Evolutionary conservation across 495 filamentous ascomycete genomes (phyloP).

Genomic region (Amphirosellinia nigrospora): DNA sequence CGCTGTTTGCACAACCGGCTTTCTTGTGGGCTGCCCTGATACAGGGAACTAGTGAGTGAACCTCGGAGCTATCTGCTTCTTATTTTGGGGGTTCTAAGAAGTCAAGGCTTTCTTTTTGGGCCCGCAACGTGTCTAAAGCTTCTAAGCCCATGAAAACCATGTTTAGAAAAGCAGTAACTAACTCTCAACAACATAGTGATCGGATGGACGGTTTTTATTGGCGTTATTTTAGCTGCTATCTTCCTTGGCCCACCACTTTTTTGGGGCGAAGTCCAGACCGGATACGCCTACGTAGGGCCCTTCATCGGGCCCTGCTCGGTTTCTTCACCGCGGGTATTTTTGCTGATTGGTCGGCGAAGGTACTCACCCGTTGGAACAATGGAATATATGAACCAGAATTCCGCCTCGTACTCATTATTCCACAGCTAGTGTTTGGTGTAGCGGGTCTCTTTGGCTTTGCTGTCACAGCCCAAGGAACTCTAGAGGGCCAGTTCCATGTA

Average conservation of each 20-base stretch:
- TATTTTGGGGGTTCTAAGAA: background rate
- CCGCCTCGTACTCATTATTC: slow-evolving; percentile 78
- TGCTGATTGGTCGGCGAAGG: slow-evolving; percentile 72
- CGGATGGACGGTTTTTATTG: slow-evolving; percentile 95
- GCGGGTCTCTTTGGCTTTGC: slow-evolving; percentile 87
- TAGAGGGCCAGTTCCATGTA: slow-evolving; percentile 57
- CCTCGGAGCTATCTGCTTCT: background rate
- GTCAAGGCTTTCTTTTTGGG: background rate
- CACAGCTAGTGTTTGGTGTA: slow-evolving; percentile 77
- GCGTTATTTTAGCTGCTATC: slow-evolving; percentile 81
- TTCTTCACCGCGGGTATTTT: slow-evolving; percentile 75
- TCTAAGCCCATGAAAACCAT: background rate
- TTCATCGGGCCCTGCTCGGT: slow-evolving; percentile 81
- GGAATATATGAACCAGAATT: slow-evolving; percentile 94
- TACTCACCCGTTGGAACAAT: slow-evolving; percentile 73
- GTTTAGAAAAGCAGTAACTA: background rate
- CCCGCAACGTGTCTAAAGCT: background rate
- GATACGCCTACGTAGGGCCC: slow-evolving; percentile 87
- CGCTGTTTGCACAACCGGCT: slow-evolving; percentile 77
- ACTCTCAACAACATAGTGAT: slow-evolving; percentile 59
- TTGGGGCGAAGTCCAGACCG: slow-evolving; percentile 81
- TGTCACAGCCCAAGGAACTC: slow-evolving; percentile 63
- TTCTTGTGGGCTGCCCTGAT: slow-evolving; percentile 90
- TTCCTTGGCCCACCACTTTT: slow-evolving; percentile 80
- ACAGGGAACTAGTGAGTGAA: slow-evolving; percentile 66